phyloP scores from a whole-genome alignment of 495 filamentous ascomycete species.

The Aspergillus sparsus region DNA sequence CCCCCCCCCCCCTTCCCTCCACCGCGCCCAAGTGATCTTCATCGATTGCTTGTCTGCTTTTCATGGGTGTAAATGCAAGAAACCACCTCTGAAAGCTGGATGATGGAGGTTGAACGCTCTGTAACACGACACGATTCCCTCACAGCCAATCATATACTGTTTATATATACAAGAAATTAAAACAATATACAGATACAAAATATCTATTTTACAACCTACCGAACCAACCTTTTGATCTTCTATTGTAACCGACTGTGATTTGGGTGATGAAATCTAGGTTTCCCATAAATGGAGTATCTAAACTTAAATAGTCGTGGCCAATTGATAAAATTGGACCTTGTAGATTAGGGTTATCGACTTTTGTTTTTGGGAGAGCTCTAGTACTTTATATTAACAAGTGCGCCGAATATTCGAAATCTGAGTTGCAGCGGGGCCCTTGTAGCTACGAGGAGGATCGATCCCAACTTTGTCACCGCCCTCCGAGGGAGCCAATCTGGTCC shows the following conservation, averaged over 20 bases:
- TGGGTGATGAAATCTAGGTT: too few relatives aligned
- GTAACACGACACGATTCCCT: conserved; percentile 18
- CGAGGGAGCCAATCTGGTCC: conserved; percentile 15
- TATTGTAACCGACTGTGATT: too few relatives aligned
- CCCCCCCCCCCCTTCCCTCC: background rate
- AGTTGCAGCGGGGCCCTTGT: background rate
- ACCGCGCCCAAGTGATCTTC: conserved; percentile 6
- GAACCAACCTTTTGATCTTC: too few relatives aligned
- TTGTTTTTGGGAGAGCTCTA: too few relatives aligned
- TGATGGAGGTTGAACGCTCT: conserved; percentile 17
- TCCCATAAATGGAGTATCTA: too few relatives aligned
- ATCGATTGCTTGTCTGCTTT: background rate
- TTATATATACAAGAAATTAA: conserved; percentile 16
- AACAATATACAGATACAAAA: conserved; percentile 5
- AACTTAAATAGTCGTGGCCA: too few relatives aligned
- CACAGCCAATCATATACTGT: background rate
- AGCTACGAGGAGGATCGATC: conserved; percentile 9
- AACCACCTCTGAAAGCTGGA: conserved; percentile 12
- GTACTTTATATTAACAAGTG: too few relatives aligned
- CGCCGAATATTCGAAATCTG: too few relatives aligned
- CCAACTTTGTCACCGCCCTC: conserved; percentile 34
- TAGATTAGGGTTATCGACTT: too few relatives aligned
- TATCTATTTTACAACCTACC: too few relatives aligned
- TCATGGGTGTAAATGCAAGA: conserved; percentile 11
- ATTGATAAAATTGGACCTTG: too few relatives aligned